Base-by-base conservation (phyloP, 1,139 yeast species). In the Nakaseomyces glabratus region DNA sequence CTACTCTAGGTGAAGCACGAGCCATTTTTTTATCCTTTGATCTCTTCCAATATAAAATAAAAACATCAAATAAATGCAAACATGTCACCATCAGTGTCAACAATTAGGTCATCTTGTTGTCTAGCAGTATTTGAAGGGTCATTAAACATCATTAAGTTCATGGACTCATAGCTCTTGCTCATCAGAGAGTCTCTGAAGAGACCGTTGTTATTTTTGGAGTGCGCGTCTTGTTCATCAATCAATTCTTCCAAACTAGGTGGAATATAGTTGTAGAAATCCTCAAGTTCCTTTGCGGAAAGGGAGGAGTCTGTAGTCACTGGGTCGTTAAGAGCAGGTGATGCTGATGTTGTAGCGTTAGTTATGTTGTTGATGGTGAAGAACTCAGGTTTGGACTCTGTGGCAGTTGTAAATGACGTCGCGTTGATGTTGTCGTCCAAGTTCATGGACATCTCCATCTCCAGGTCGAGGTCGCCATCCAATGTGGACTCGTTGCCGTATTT, bases 231-330 rank as follows among this genome's bases (percentile, higher is more conserved):
- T 24, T 53, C 58, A 20, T 52, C 58, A 49, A 55, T 51, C 30
- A 55, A 36, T 28, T 54, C 60, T 35, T 52, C 60, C 19, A 55
- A 38, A 8, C 57, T 44, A 13, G 58, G 58, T 5, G 60, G 52
- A 25, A 53, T 39, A 33, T 50, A 51, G 28, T 40, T 40, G 24
- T 48, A 45, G 18, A 28, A 15, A 10, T 28, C 32, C 13, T 28
- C 24, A 8, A 13, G 37, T 13, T 15, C 30, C 28, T 24, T 33
- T 28, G 20, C 35, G 23, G 31, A 31, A 24, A 20, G 9, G 32
- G 35, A 16, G 33, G 31, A 28, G 29, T 24, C 23, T 35, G 28
- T 33, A 33, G 37, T 20, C 35, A 31, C 18, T 22, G 34, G 29
- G 19, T 38, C 20, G 24, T 33, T 12, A 26, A 20, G 24, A 33